phyloP scores from a whole-genome alignment of 1,284 basidiomycete genomes.

The Trichosporon coremiiforme region DNA sequence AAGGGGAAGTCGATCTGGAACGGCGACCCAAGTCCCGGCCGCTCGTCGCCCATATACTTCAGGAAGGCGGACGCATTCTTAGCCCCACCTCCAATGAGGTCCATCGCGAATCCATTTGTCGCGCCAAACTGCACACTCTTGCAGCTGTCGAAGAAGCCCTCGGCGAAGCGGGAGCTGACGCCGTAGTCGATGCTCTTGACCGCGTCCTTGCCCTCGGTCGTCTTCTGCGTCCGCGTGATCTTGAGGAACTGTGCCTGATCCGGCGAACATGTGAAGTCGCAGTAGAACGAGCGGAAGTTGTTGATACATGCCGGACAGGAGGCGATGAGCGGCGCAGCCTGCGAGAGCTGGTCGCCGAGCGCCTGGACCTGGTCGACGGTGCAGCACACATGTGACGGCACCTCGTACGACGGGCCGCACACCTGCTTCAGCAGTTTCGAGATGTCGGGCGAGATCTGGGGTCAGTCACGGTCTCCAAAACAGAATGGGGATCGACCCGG shows the following conservation, averaged over 20 bases:
- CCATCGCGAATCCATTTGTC: constrained; percentile 93
- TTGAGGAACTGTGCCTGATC: constrained; percentile 82
- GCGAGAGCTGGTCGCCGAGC: constrained; percentile 73
- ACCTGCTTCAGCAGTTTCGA: constrained; percentile 66
- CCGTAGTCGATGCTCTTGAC: constrained; percentile 85
- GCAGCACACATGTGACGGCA: constrained; percentile 75
- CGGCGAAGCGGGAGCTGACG: constrained; percentile 71
- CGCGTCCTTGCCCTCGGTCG: constrained; percentile 65
- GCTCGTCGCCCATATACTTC: constrained; percentile 86
- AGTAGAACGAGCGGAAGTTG: constrained; percentile 95
- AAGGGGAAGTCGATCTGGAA: constrained; percentile 71
- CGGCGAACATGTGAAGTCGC: constrained; percentile 92
- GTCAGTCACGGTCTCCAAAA: neutral
- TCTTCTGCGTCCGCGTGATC: constrained; percentile 74
- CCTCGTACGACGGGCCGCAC: constrained; percentile 73
- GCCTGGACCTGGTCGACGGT: constrained; percentile 76
- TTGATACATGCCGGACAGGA: constrained; percentile 95
- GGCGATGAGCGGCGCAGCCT: constrained; percentile 80
- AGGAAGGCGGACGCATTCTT: constrained; percentile 78
- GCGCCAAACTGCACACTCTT: constrained; percentile 90
- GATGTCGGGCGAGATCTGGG: constrained; percentile 47
- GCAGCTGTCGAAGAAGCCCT: constrained; percentile 89
- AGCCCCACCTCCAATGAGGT: constrained; percentile 91
- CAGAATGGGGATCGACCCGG: neutral
- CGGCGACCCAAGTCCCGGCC: constrained; percentile 81